Evolutionary conservation across 106 monocot species (phyloP), one percentile per base, ranked within the genome.

Genomic region (Acorus gramineus): DNA sequence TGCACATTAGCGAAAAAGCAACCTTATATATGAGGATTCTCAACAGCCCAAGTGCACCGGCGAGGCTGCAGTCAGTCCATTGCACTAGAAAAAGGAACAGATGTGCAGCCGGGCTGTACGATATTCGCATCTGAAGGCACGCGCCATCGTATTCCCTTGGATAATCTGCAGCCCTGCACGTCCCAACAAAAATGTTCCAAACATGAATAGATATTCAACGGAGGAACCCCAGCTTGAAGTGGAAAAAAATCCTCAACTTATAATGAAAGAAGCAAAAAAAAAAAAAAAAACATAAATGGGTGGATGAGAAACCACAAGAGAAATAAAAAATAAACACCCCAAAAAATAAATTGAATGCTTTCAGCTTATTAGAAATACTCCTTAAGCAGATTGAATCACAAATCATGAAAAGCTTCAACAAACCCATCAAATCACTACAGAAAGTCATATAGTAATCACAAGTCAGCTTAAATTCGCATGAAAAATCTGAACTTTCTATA

Each of bases 111-210:
- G 75, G 68, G 47, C 68, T 69, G 12, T 75, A 75, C 14, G 75
- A 75, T 68, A 75, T 75, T 51, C 75, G 75, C 75, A 75, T 75
- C 68, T 75, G 75, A 62, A 75, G 52, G 56, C 68, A 68, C 14
- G 75, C 63, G 42, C 75, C 75, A 63, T 75, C 75, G 11, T 62
- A 69, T 68, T 75, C 75, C 53, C 75, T 69, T 28, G 75, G 62
- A 68, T 68, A 75, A 6, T 69, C 75, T 12, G 75, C 68, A 56
- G 75, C 75, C 68, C 75, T 75, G 53, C 61, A 66, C 11, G 13
- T 14, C 12, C 48, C 2, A 63, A 71, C 28, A 28, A 28, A 28
- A 28, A 28, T 28, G 28, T 28, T 28, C 28, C 28, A 28, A 28
- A 28, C 28, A 28, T 28, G 28, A 28, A 28, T 28, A 28, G 28